These are phyloP conservation scores for Inonotus obliquus DNA, from an alignment of 1,284 basidiomycete genomes.

Conservation along the genomic window DNA sequence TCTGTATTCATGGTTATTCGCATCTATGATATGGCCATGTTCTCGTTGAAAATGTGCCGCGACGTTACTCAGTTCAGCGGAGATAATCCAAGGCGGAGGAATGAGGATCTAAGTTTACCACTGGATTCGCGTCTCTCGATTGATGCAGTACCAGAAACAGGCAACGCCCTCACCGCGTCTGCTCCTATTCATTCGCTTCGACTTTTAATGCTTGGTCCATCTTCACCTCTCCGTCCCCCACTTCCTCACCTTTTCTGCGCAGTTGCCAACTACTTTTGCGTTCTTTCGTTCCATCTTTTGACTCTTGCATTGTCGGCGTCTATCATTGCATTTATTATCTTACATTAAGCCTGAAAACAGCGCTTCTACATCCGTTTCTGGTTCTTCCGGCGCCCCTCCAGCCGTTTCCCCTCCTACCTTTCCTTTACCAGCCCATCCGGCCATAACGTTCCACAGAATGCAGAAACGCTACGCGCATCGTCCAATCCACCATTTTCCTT, in stretches of 20 bases:
- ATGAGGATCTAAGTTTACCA: neutral
- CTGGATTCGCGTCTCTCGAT: neutral
- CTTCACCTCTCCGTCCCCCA: neutral
- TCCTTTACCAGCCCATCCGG: neutral
- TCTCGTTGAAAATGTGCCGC: too few relatives aligned
- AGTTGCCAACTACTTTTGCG: neutral
- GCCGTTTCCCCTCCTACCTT: neutral
- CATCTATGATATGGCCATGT: too few relatives aligned
- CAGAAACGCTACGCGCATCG: neutral
- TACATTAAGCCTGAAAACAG: neutral
- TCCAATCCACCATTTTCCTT: neutral
- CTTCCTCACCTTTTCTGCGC: neutral
- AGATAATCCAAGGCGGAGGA: neutral
- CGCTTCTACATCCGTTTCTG: neutral
- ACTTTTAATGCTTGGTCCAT: neutral
- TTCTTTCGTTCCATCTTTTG: neutral
- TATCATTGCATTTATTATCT: neutral
- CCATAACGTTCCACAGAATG: neutral
- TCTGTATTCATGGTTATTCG: too few relatives aligned
- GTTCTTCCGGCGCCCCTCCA: neutral
- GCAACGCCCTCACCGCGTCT: neutral
- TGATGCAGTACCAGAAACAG: slow-evolving; percentile 1
- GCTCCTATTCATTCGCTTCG: neutral
- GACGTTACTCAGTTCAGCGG: neutral
- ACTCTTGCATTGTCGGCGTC: too few relatives aligned